phyloP scores from a whole-genome alignment of 2,329 filamentous ascomycete species.

The Penicillium sp. region DNA sequence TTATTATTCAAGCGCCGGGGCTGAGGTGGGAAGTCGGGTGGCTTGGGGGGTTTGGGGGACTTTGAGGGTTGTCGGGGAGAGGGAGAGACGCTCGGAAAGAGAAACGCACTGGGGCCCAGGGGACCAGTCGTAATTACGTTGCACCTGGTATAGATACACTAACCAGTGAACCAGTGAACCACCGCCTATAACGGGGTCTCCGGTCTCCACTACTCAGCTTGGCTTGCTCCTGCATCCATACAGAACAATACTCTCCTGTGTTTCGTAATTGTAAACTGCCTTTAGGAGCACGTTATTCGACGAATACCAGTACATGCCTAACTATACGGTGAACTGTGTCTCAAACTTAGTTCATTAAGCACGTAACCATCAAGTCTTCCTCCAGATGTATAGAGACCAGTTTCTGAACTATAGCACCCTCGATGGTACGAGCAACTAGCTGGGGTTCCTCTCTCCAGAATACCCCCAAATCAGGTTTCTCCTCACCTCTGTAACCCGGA shows the following conservation, averaged over 20 bases:
- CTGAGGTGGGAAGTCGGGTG: background rate
- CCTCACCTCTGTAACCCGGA: background rate
- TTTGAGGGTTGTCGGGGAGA: constrained; percentile 13
- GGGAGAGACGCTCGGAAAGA: constrained; percentile 3
- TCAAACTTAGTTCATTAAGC: background rate
- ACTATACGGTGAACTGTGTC: background rate
- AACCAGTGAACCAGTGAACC: background rate
- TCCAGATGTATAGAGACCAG: background rate
- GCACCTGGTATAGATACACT: background rate
- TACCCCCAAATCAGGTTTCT: background rate
- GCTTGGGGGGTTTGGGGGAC: background rate
- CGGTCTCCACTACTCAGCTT: constrained; percentile 21
- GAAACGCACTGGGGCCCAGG: constrained; percentile 4
- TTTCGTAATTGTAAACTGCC: background rate
- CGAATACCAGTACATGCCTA: background rate
- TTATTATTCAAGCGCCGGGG: background rate
- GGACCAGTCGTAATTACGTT: constrained; percentile 21
- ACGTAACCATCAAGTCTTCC: background rate
- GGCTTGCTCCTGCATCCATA: background rate
- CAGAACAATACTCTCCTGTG: background rate
- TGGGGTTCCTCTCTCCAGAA: background rate
- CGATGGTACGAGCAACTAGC: background rate
- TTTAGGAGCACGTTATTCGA: background rate
- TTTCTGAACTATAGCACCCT: background rate
- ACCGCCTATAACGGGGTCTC: background rate